phyloP scores from a whole-genome alignment of 2,329 filamentous ascomycete genomes.

The Pseudopyrenochaeta lycopersici region DNA sequence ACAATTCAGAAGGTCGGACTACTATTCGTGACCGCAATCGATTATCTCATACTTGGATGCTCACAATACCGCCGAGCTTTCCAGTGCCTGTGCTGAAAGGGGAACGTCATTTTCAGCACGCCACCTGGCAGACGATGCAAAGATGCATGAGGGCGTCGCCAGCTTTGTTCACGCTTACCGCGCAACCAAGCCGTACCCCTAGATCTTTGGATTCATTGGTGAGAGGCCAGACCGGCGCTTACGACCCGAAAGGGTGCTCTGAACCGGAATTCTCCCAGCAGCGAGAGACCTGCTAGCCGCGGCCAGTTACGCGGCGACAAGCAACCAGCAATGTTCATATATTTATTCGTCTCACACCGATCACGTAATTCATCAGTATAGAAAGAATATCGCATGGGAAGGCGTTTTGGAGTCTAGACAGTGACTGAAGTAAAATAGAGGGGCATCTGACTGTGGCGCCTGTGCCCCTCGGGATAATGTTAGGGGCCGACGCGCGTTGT shows the following conservation, averaged over 20 bases:
- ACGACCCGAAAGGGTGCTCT: not conserved
- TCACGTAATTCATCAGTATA: not conserved
- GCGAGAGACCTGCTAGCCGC: too few species aligned
- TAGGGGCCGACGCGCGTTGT: conserved; percentile 1
- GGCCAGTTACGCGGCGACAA: not conserved
- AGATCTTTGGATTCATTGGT: not conserved
- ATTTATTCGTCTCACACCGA: conserved; percentile 1
- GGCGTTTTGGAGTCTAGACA: not conserved
- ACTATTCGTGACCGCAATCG: not conserved
- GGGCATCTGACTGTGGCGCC: not conserved
- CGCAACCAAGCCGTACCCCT: not conserved
- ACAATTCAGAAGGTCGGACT: not conserved
- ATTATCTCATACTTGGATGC: not conserved
- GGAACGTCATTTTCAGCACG: not conserved
- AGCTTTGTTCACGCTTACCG: not conserved
- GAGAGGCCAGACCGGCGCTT: not conserved
- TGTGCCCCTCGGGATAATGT: not conserved
- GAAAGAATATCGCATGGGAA: not conserved
- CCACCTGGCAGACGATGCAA: not conserved
- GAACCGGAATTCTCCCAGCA: conserved; percentile 11
- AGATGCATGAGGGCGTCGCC: not conserved
- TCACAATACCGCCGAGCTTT: not conserved
- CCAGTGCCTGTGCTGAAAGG: not conserved
- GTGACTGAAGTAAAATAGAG: not conserved
- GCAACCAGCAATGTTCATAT: conserved; percentile 5